Evolutionary conservation across 139 green algal species (phyloP).

Genomic region (Chlamydomonas eustigma): DNA sequence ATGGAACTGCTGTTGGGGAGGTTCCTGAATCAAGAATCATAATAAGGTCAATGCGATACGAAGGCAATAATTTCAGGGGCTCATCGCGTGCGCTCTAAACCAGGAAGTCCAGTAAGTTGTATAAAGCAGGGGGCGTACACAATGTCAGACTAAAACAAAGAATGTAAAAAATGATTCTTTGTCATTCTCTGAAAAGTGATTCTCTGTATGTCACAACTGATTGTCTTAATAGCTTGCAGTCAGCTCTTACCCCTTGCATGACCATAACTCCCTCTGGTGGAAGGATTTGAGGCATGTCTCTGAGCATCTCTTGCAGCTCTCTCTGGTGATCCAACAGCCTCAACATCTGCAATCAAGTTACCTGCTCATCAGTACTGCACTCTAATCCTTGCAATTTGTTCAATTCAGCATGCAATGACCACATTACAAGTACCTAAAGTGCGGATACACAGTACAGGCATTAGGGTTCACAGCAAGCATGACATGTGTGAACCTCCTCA

Average conservation of each 20-base stretch:
- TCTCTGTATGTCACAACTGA: not conserved
- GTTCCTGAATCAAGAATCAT: not conserved
- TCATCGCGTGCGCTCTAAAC: not conserved
- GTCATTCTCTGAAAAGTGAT: not conserved
- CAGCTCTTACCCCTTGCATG: slow-evolving; percentile 1
- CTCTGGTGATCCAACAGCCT: slow-evolving; percentile 30
- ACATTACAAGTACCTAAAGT: not conserved
- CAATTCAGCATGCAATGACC: not conserved
- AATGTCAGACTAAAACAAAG: not conserved
- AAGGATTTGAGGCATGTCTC: slow-evolving; percentile 21
- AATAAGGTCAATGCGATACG: not conserved
- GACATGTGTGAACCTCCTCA: not conserved
- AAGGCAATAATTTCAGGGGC: not conserved
- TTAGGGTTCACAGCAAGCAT: not conserved
- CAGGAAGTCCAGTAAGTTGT: not conserved
- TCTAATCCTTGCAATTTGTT: not conserved
- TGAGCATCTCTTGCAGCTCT: slow-evolving; percentile 34
- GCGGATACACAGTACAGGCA: not conserved
- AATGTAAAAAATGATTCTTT: not conserved
- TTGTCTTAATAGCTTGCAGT: not conserved
- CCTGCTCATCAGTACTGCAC: not conserved
- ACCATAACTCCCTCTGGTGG: not conserved
- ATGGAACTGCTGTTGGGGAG: not conserved
- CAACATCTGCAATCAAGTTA: slow-evolving; percentile 18
- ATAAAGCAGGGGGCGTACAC: not conserved